Evolutionary conservation across 225 moss, liverwort and hornwort species (phyloP), one percentile per base, ranked within the genome.

Genomic region (Anthoceros angustus): DNA sequence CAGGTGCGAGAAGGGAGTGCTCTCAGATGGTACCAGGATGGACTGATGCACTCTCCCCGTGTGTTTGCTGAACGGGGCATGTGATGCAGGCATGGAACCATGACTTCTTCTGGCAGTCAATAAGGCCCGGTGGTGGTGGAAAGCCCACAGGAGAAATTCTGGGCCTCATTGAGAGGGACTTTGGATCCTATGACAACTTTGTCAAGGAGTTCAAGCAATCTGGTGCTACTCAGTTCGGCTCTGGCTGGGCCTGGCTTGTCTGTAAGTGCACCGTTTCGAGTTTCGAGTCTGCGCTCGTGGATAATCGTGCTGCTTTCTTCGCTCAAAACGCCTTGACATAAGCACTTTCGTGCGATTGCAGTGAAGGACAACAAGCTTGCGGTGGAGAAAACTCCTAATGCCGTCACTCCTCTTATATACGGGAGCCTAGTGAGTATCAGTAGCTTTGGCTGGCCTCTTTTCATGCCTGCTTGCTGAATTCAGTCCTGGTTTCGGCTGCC

Each of bases 241-340:
- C 98, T 21, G 98, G 98, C 40, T 98, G 98, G 98, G 89, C 87
- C 61, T 98, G 98, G 98, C 89, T 98, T 10, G 89, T 98, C 8
- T 70, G 88, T 78, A 86, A 77, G 87, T 72, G 39, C 55, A 40
- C 8, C 7, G 3, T 18, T 40, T 5, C 25, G 42, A 23, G 10
- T 5, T 70, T 8, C 62, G n/a, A 23, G 67, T 65, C 61, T 25
- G 46, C 49, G 49, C n/a, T n/a, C n/a, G n/a, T n/a, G n/a, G n/a
- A n/a, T n/a, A n/a, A n/a, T n/a, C n/a, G n/a, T n/a, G n/a, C n/a
- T n/a, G n/a, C n/a, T n/a, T n/a, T n/a, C n/a, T n/a, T n/a, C n/a
- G n/a, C n/a, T n/a, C n/a, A n/a, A n/a, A n/a, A n/a, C n/a, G n/a
- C n/a, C n/a, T n/a, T n/a, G n/a, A n/a, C n/a, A n/a, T n/a, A n/a